Conservation (phyloP, 176 grass and related monocot genomes). For the Ampelocalamus luodianensis region DNA sequence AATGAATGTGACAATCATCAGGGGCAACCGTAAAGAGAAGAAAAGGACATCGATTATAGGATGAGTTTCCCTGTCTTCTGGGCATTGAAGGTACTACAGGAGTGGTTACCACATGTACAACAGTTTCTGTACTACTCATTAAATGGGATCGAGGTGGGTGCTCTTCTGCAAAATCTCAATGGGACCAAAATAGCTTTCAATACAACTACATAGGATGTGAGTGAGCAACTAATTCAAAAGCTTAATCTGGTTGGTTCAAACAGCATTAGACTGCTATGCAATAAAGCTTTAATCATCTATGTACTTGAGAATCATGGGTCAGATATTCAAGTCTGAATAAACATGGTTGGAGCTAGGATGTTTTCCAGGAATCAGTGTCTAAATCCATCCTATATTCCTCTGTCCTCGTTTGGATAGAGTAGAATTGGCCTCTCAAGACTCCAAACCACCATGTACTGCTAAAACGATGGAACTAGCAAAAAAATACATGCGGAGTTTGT, state of each 20-base stretch:
- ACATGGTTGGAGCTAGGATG: no score
- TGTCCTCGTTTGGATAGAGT: neutral
- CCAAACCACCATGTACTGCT: neutral
- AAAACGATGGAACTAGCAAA: neutral
- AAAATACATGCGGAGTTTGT: neutral
- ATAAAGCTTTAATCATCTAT: neutral
- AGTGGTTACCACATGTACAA: neutral
- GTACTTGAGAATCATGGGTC: neutral
- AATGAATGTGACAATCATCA: neutral
- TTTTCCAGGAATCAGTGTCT: no score
- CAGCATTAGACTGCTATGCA: neutral
- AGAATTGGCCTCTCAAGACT: neutral
- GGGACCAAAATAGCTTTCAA: conserved; percentile 1
- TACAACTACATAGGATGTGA: conserved; percentile 6
- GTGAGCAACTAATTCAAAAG: conserved; percentile 2
- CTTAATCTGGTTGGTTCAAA: neutral
- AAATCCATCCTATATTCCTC: neutral
- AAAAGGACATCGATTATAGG: neutral
- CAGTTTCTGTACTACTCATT: no score
- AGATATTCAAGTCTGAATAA: neutral
- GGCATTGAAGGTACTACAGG: neutral
- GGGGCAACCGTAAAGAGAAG: neutral
- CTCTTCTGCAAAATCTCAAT: neutral
- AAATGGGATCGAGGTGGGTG: neutral
- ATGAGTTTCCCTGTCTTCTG: neutral